Base-by-base conservation (phyloP, 768 basidiomycete species). In the Boletellus ananas region DNA sequence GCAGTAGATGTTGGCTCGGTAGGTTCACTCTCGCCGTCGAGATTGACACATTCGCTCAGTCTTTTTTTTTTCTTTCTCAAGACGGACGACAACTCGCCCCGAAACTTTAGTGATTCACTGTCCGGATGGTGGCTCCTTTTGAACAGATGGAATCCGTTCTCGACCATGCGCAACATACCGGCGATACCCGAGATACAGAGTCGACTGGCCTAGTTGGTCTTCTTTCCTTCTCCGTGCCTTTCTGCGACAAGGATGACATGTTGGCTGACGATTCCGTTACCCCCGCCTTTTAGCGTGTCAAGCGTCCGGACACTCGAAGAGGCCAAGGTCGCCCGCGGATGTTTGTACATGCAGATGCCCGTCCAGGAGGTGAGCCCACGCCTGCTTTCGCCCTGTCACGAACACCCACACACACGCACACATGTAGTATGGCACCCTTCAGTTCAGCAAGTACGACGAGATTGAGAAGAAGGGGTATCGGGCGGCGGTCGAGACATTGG, bases 111-210 rank as follows among this genome's bases (percentile, higher is more conserved):
- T 6, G 96, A 99, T 60, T 85, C 90, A 1, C 78, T 99, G 3
- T 96, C 94, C 3, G 96, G 96, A 25, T 96, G 90, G 85, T 97
- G 92, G 90, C 78, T 98, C 16, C 72, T 98, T 45, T 64, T 98
- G 52, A 97, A 96, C 66, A 76, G 92, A 44, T 97, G 84, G 85
- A 94, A 94, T 62, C 93, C 93, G 0, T 94, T 94, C 64, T 88
- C 89, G 6, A 81, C 77, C 62, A 81, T 84, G 31, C 75, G 80
- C 49, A 81, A 78, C 48, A 79, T 95, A 16, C 94, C 94, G 31
- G 84, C 87, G 13, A 92, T 95, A 58, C 88, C 94, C 12, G 93
- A 95, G 66, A 93, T 96, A 48, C 94, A 95, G 69, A 85, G 87
- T 66, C 84, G 96, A 13, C 77, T 99, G 41, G 91, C 95, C 45